A percentile compares a stretch with the other conserved stretches of the same genome.
Conservation (phyloP, 192 early-diverging fungal genomes). For the Coemansia sp. region DNA sequence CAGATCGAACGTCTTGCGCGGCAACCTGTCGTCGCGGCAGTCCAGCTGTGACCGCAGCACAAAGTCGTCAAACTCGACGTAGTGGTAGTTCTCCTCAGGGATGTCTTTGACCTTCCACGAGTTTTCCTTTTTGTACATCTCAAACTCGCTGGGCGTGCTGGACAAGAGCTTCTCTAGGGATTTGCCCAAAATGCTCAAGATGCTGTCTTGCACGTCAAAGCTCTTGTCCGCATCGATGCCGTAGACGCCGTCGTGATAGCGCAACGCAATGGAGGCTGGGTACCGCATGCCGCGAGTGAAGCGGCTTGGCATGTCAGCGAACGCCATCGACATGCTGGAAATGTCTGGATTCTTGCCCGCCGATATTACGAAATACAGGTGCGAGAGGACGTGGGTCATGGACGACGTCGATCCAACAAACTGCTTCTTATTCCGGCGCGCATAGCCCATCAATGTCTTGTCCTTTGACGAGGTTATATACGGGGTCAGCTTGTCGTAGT, state of each 20-base stretch:
- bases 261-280: slow-evolving; percentile 73
- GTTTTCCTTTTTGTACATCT: slow-evolving; percentile 66
- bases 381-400: slow-evolving; percentile 73
- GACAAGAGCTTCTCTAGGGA: slow-evolving; percentile 90
- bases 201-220: slow-evolving; percentile 67
- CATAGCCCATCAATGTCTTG: slow-evolving; percentile 55
- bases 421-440: slow-evolving; percentile 50
- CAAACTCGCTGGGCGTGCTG: slow-evolving; percentile 66
- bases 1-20: slow-evolving; percentile 85
- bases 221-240: slow-evolving; percentile 85
- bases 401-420: slow-evolving; percentile 94
- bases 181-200: slow-evolving; percentile 80
- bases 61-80: slow-evolving; percentile 70
- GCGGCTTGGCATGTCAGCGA: slow-evolving; percentile 60
- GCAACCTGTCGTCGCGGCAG: slow-evolving; percentile 75
- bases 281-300: slow-evolving; percentile 69
- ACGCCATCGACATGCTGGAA: slow-evolving; percentile 63
- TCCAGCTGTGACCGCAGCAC: slow-evolving; percentile 90
- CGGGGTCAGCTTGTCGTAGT: slow-evolving; percentile 76
- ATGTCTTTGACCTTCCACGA: slow-evolving; percentile 51
- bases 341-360: slow-evolving; percentile 65
- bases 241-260: slow-evolving; percentile 73
- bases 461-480: slow-evolving; percentile 86
- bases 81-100: slow-evolving; percentile 71
- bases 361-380: slow-evolving; percentile 77